These are phyloP conservation scores for Roridomyces roridus DNA, from an alignment of 768 basidiomycete genomes.

Conservation along the genomic window DNA sequence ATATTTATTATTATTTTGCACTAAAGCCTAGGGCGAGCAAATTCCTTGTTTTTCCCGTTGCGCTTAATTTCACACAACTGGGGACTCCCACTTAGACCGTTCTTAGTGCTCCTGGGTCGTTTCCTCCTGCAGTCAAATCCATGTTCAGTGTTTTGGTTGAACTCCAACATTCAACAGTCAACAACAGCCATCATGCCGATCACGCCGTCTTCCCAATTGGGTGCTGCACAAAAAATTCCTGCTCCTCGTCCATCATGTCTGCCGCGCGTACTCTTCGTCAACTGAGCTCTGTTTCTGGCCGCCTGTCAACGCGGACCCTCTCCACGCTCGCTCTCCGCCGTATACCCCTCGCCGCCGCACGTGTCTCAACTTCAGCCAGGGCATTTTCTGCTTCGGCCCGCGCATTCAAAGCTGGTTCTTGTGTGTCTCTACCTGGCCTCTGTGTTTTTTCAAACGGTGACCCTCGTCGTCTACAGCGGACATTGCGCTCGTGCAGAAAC, in stretches of 20 bases:
- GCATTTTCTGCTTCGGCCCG: conserved; percentile 53
- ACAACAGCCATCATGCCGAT: no score
- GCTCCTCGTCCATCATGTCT: conserved; percentile 55
- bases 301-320: conserved; percentile 41
- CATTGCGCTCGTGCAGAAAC: conserved; percentile 72
- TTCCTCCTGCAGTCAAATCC: no score
- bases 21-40: no score
- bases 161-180: no score
- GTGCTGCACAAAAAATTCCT: neutral
- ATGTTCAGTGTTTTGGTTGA: no score
- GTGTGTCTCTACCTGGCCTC: conserved; percentile 13
- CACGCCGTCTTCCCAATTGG: no score
- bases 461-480: conserved; percentile 62
- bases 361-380: conserved; percentile 31
- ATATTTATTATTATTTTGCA: no score
- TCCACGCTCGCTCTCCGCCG: conserved; percentile 30
- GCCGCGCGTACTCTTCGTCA: conserved; percentile 66
- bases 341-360: conserved; percentile 33
- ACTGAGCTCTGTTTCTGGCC: conserved; percentile 50
- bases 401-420: conserved; percentile 21
- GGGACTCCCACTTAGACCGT: no score
- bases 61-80: no score
- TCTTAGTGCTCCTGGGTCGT: no score
- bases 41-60: no score
- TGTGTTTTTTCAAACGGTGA: neutral